These are phyloP conservation scores for Lentinula edodes DNA, from an alignment of 768 basidiomycete genomes.

Conservation along the genomic window DNA sequence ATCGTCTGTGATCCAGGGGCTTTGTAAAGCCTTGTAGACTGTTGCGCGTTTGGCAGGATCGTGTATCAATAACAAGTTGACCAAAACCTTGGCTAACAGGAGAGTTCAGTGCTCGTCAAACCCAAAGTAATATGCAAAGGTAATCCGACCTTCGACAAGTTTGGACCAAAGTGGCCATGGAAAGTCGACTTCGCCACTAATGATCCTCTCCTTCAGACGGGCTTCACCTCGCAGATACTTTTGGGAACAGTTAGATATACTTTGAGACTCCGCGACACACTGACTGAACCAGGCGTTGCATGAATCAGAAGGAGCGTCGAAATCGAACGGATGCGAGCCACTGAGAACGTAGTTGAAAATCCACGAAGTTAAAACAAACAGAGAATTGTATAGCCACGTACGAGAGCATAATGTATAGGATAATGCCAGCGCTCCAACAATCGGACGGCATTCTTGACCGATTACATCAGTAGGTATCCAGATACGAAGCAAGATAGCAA, in stretches of 20 bases:
- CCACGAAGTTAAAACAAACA: background rate
- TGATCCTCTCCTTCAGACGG: constrained; percentile 63
- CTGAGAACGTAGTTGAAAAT: constrained; percentile 26
- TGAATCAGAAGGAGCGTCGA: constrained; percentile 30
- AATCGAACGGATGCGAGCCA: constrained; percentile 76
- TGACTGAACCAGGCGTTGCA: constrained; percentile 34
- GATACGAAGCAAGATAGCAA: background rate
- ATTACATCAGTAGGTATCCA: background rate
- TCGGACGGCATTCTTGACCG: constrained; percentile 73
- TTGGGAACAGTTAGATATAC: constrained; percentile 33
- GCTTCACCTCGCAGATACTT: constrained; percentile 45
- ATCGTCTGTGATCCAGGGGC: constrained; percentile 65
- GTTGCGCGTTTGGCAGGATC: constrained; percentile 57
- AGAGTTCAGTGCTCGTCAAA: background rate
- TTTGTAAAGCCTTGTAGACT: constrained; percentile 52
- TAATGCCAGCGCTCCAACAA: constrained; percentile 84
- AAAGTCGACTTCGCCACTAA: constrained; percentile 58
- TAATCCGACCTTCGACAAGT: background rate
- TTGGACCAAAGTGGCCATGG: constrained; percentile 43
- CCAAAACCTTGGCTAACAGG: constrained; percentile 52
- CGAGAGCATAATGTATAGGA: constrained; percentile 81
- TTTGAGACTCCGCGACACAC: constrained; percentile 24
- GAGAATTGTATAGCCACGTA: constrained; percentile 31
- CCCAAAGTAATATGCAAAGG: background rate
- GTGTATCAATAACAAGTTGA: constrained; percentile 54